phyloP scores from a whole-genome alignment of 2,329 filamentous ascomycete genomes.

The Nigrograna mackinnonii region DNA sequence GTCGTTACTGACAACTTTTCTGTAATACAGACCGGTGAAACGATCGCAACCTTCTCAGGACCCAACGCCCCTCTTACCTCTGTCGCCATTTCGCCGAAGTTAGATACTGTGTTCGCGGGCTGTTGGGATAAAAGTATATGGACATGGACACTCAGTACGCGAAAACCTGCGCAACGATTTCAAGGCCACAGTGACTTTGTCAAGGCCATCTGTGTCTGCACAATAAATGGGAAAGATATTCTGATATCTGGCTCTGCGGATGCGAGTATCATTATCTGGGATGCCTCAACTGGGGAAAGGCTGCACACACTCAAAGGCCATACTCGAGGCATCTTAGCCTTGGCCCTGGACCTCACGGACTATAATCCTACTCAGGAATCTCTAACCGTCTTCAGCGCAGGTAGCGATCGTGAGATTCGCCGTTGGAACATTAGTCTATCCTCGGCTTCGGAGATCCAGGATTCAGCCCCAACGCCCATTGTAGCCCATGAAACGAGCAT shows the following conservation, averaged over 20 bases:
- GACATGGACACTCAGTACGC: conserved; percentile 68
- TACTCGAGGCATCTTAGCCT: conserved; percentile 75
- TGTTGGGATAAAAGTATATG: conserved; percentile 95
- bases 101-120: conserved; percentile 73
- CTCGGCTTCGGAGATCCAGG: conserved; percentile 23
- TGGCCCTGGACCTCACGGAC: conserved; percentile 66
- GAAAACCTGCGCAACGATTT: conserved; percentile 58
- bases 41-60: conserved; percentile 64
- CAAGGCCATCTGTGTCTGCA: conserved; percentile 72
- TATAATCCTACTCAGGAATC: conserved; percentile 28
- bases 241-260: conserved; percentile 53
- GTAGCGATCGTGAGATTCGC: conserved; percentile 66
- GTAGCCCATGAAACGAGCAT: conserved; percentile 88
- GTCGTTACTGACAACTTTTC: conserved; percentile 12
- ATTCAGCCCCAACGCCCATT: conserved; percentile 58
- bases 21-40: conserved; percentile 35
- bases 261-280: conserved; percentile 71
- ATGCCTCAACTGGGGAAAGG: conserved; percentile 67
- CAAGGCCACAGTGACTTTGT: conserved; percentile 89
- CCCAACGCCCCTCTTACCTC: conserved; percentile 72
- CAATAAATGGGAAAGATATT: conserved; percentile 62
- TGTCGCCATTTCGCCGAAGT: conserved; percentile 30
- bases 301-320: conserved; percentile 80
- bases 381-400: conserved; percentile 73
- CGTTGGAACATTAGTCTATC: conserved; percentile 65